These are phyloP conservation scores for Trypanosoma boissoni DNA, from an alignment of 208 protist species.

Conservation along the genomic window DNA sequence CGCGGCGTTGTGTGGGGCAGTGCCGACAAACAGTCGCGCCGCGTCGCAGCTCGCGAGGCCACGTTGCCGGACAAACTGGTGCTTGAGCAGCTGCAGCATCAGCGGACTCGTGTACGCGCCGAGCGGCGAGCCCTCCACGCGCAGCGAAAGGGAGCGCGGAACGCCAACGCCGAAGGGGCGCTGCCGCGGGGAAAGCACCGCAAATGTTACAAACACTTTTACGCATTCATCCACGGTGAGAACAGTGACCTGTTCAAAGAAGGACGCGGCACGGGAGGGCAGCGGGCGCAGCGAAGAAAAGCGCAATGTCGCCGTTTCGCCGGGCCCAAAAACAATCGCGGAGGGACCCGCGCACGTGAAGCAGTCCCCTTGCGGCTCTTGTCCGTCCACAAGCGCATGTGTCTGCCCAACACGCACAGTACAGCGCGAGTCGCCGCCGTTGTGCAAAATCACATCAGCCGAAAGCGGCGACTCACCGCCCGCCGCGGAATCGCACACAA, in stretches of 20 bases:
- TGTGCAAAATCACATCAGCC: constrained; percentile 50
- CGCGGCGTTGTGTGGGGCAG: constrained; percentile 45
- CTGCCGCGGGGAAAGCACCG: constrained; percentile 61
- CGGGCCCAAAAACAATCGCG: constrained; percentile 45
- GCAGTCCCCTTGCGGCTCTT: constrained; percentile 46
- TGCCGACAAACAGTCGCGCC: constrained; percentile 50
- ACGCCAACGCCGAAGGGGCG: constrained; percentile 53
- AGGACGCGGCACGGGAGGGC: constrained; percentile 41
- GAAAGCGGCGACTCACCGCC: constrained; percentile 20
- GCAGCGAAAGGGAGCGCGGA: constrained; percentile 61
- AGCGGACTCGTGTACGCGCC: constrained; percentile 70
- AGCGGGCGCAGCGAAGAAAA: constrained; percentile 43
- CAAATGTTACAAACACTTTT: constrained; percentile 70
- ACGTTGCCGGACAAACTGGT: constrained; percentile 69
- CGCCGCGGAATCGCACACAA: constrained; percentile 36
- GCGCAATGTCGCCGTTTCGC: constrained; percentile 60
- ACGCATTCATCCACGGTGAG: constrained; percentile 60
- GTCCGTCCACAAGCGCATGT: constrained; percentile 71
- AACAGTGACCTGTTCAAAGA: constrained; percentile 73
- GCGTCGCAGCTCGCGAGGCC: constrained; percentile 55
- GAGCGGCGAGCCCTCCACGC: constrained; percentile 62
- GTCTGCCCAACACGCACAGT: constrained; percentile 55
- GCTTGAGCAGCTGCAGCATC: constrained; percentile 81
- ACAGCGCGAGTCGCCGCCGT: constrained; percentile 50
- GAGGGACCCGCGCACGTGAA: constrained; percentile 33